Evolutionary conservation across 148 eudicot species (phyloP).

Genomic region (Silene uniflora): DNA sequence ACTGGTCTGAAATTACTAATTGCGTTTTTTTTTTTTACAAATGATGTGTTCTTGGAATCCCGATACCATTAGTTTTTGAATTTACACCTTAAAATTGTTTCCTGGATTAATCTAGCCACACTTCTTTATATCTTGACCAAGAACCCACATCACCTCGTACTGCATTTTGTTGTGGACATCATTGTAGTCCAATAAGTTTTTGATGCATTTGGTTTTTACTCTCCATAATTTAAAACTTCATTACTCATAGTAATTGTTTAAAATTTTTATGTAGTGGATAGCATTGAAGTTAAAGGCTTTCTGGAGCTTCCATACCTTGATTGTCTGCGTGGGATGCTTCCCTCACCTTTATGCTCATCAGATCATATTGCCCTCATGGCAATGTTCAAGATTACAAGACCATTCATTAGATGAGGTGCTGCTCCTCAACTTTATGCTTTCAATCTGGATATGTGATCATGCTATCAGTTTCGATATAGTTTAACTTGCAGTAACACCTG

Average conservation of each 20-base stretch:
- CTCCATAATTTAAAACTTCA: neutral
- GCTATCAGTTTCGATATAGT: neutral
- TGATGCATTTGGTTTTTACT: neutral
- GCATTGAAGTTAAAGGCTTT: slow-evolving; percentile 68
- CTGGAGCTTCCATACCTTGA: slow-evolving; percentile 78
- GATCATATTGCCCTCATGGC: slow-evolving; percentile 91
- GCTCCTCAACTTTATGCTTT: slow-evolving; percentile 2
- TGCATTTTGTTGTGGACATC: neutral
- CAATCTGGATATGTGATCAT: neutral
- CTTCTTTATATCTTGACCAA: neutral
- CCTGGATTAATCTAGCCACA: neutral
- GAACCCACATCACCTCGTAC: neutral
- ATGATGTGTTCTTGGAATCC: neutral
- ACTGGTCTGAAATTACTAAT: slow-evolving; percentile 1
- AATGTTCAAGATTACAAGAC: slow-evolving; percentile 25
- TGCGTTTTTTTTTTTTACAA: neutral
- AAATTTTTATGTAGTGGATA: slow-evolving; percentile 22
- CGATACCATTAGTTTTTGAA: neutral
- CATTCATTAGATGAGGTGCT: slow-evolving; percentile 13
- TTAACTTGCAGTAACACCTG: neutral
- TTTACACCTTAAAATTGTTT: neutral
- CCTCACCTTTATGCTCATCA: slow-evolving; percentile 87
- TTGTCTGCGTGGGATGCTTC: slow-evolving; percentile 74
- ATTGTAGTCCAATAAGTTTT: neutral
- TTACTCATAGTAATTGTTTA: neutral